phyloP scores from a whole-genome alignment of 1,284 basidiomycete species.

The Ustilago curta region DNA sequence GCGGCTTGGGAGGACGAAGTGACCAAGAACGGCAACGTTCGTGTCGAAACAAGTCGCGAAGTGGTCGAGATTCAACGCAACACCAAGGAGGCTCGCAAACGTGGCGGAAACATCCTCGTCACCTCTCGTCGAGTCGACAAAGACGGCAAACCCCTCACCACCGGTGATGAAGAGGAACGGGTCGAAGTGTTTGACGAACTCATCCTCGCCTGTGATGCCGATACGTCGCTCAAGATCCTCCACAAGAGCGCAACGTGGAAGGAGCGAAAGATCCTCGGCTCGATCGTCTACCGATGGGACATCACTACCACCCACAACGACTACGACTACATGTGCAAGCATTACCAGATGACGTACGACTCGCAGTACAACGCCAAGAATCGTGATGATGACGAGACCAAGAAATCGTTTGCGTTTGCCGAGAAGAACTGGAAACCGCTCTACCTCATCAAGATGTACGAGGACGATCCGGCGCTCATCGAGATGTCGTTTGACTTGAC shows the following conservation, averaged over 20 bases:
- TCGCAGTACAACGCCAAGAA: constrained; percentile 69
- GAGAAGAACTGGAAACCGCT: constrained; percentile 72
- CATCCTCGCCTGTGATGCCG: constrained; percentile 75
- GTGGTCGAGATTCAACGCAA: constrained; percentile 71
- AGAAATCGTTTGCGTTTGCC: constrained; percentile 71
- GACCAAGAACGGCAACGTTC: constrained; percentile 71
- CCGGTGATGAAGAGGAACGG: constrained; percentile 39
- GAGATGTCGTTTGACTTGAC: constrained; percentile 76
- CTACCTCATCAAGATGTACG: constrained; percentile 74
- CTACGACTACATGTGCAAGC: constrained; percentile 74
- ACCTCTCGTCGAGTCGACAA: constrained; percentile 47
- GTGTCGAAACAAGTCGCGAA: constrained; percentile 71
- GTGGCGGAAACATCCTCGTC: constrained; percentile 55
- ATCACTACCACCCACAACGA: constrained; percentile 76
- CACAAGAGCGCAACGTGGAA: constrained; percentile 74
- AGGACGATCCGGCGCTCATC: constrained; percentile 74
- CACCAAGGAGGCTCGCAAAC: constrained; percentile 46
- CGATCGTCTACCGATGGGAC: constrained; percentile 74
- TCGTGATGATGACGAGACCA: constrained; percentile 68
- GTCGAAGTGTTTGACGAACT: constrained; percentile 76
- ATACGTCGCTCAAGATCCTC: constrained; percentile 75
- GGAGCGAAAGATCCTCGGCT: constrained; percentile 76
- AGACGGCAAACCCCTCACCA: constrained; percentile 44
- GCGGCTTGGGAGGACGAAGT: constrained; percentile 72
- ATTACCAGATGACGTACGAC: constrained; percentile 66